Conservation (phyloP, 1,284 basidiomycete species). For the Takashimella koratensis region DNA sequence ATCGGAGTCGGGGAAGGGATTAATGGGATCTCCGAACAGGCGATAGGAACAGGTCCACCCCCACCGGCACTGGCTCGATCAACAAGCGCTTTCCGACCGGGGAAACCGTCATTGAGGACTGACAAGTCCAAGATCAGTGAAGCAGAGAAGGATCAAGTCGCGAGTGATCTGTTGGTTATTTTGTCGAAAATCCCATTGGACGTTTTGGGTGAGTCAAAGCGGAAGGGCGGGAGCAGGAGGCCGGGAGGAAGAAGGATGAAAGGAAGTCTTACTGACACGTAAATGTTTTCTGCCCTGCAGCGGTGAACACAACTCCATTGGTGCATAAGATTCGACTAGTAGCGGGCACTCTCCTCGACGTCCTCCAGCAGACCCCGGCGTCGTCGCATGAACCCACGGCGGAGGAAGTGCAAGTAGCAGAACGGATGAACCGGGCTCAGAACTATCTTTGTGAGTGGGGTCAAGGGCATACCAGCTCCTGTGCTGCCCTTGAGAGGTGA, state of each 20-base stretch:
- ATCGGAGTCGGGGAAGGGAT: background rate
- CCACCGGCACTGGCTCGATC: conserved; percentile 64
- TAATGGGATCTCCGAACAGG: background rate
- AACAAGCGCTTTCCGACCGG: conserved; percentile 5
- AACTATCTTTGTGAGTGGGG: conserved; percentile 56
- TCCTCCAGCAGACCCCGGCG: conserved; percentile 64
- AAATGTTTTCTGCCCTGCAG: conserved; percentile 8
- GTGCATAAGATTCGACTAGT: conserved; percentile 87
- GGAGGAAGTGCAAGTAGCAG: conserved; percentile 3
- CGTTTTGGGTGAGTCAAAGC: conserved; percentile 59
- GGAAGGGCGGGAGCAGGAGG: too few species aligned
- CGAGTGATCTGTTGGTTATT: conserved; percentile 66
- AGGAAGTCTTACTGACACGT: too few species aligned
- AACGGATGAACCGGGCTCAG: conserved; percentile 67
- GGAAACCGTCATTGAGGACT: background rate
- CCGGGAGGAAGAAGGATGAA: too few species aligned
- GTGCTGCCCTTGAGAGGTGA: conserved; percentile 5
- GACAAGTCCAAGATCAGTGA: conserved; percentile 15
- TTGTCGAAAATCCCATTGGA: conserved; percentile 85
- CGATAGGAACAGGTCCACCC: too few species aligned
- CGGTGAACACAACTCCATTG: conserved; percentile 68
- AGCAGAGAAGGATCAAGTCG: conserved; percentile 30
- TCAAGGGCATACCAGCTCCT: background rate
- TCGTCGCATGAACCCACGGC: background rate
- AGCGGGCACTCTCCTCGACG: conserved; percentile 77